These are phyloP conservation scores for Globisporangium spiculum DNA, from an alignment of 352 stramenopile genomes.

Conservation along the genomic window DNA sequence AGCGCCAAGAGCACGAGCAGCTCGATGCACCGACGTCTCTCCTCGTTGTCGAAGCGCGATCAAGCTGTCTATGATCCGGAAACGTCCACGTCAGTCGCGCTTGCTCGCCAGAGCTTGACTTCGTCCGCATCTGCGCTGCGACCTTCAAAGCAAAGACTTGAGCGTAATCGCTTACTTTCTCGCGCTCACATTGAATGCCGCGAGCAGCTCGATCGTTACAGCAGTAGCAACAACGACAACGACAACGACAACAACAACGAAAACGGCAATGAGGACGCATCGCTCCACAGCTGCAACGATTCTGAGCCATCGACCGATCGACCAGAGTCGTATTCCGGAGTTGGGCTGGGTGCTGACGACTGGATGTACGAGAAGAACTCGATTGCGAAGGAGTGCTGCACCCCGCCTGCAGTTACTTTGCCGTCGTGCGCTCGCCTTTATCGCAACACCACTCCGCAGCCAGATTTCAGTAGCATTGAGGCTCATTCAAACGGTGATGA, in stretches of 20 bases:
- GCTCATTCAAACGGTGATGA: neutral
- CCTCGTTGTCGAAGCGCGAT: constrained; percentile 11
- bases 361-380: constrained; percentile 6
- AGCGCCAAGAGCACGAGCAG: neutral
- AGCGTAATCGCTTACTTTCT: constrained; percentile 14
- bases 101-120: constrained; percentile 24
- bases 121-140: constrained; percentile 48
- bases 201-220: neutral
- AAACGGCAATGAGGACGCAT: neutral
- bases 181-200: constrained; percentile 14
- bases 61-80: neutral
- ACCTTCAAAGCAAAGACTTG: constrained; percentile 32
- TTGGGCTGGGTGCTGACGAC: neutral
- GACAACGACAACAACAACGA: constrained; percentile 19
- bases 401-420: constrained; percentile 1
- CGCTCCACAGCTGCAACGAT: neutral
- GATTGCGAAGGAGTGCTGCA: neutral
- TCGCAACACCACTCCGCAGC: constrained; percentile 20
- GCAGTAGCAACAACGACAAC: constrained; percentile 8
- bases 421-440: constrained; percentile 31
- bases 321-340: neutral
- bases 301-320: neutral
- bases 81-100: neutral
- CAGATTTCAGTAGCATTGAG: constrained; percentile 22
- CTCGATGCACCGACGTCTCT: neutral